Base-by-base conservation (phyloP, 768 basidiomycete species). In the Suillus subalutaceus region DNA sequence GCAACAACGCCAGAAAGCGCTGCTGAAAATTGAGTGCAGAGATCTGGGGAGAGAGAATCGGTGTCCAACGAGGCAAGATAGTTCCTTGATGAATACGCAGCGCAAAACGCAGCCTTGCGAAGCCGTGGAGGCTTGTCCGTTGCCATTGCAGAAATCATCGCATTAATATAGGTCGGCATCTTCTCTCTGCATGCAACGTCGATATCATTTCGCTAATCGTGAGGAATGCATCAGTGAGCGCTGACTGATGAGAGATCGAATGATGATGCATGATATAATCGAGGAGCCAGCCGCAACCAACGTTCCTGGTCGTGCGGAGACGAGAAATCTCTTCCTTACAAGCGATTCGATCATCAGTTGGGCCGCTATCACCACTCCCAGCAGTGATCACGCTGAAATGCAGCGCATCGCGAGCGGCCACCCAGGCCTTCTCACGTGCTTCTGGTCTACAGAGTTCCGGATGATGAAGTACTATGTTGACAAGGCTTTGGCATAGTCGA, bases 171-270 rank as follows among this genome's bases (percentile, higher is more conserved):
- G 10, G n/a, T 12, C 13, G 57, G 38, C 23, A 59, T 41, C 26
- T 65, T 65, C 53, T 37, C 41, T 9, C 26, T 43, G 56, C 53
- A 38, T 6, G 37, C 37, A 32, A 23, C 32, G 6, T 65, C 57
- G 26, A 59, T 41, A 23, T 30, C 56, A 66, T 58, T 56, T 43
- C 63, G 57, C 66, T 60, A 56, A 67, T 57, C 30, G 60, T 59
- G 35, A 56, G 64, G 43, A 67, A 62, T 58, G 65, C 66, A 9
- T 67, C 64, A 40, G 57, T n/a, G 48, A 67, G 55, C 13, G 66
- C 66, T 23, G 26, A 32, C 26, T 52, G 35, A 60, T 67, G 44
- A 38, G 40, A 53, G 52, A 32, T 35, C n/a, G 30, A 43, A 43
- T 65, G 38, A 20, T 65, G 57, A 58, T 67, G 37, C 20, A 35